Base-by-base conservation (phyloP, 352 stramenopile genomes). In the Pythium aphanidermatum region DNA sequence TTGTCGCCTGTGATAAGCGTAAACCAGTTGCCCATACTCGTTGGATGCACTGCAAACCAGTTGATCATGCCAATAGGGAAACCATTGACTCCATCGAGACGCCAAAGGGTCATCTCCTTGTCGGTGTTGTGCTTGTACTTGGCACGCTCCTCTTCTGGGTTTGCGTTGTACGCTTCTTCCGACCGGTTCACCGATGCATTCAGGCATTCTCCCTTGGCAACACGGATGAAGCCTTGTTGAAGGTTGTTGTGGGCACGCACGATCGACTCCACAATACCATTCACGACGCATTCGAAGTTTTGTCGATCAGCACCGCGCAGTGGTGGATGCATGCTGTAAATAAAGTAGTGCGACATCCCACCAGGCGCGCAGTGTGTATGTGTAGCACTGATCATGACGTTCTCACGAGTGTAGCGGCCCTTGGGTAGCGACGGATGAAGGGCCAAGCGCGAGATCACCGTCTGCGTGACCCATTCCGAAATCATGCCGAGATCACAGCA, bases 1-100 rank as follows among this genome's bases (percentile, higher is more conserved):
- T 97, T 97, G 64, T 97, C 91, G 16, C 87, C 86, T 1, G 81
- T 95, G 48, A 97, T 94, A n/a, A 97, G 65, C 25, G 74, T 91
- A 63, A 96, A 96, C 68, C 81, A 96, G 39, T 86, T 95, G 42
- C 89, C 91, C 86, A 97, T 95, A 58, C 75, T 95, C 20, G 91
- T 97, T 16, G 84, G 84, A 47, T 97, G 91, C 20, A 97, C 88
- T 5, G 87, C 80, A 58, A 97, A 97, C 80, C 89, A 97, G 55
- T 96, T 97, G 57, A 97, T 79, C 68, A 95, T 88, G 33, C 85
- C 87, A 44, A 96, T 88, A 1, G 76, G 74, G 30, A 65, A 92
- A 4, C 74, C 84, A 25, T 94, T 79, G 30, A 81, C 54, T 14
- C 76, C 78, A n/a, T 92, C 76, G 16, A 97, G 70, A 3, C 80